Evolutionary conservation across 2,329 filamentous ascomycete genomes (phyloP).

Genomic region (Catunica adiposa): DNA sequence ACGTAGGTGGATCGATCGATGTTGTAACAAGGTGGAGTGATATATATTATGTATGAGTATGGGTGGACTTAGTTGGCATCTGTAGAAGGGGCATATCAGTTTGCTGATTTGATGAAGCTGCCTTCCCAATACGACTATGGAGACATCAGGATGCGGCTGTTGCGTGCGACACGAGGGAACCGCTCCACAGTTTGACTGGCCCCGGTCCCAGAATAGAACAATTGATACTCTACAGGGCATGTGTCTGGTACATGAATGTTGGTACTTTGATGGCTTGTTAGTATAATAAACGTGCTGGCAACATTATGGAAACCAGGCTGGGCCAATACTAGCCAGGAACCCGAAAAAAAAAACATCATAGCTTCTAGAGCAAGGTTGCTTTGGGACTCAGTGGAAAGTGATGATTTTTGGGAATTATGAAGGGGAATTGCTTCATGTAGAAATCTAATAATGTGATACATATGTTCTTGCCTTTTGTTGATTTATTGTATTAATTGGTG

Average conservation of each 20-base stretch:
- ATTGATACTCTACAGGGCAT: not conserved
- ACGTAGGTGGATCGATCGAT: too few relatives aligned
- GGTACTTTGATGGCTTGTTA: not conserved
- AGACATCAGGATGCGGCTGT: not conserved
- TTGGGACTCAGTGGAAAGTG: not conserved
- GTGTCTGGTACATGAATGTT: too few relatives aligned
- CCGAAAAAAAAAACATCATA: not conserved
- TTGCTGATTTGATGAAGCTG: not conserved
- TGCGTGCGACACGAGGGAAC: constrained; percentile 2
- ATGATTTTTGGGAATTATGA: not conserved
- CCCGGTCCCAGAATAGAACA: not conserved
- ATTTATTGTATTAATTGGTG: not conserved
- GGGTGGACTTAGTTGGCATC: constrained; percentile 8
- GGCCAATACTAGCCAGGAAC: too few relatives aligned
- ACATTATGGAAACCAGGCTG: too few relatives aligned
- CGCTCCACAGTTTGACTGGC: not conserved
- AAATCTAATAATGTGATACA: not conserved
- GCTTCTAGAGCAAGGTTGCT: not conserved
- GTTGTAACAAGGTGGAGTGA: too few relatives aligned
- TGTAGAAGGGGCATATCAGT: not conserved
- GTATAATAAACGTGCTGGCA: not conserved
- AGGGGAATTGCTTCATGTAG: not conserved
- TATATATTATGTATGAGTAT: not conserved
- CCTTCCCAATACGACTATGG: constrained; percentile 3
- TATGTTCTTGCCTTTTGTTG: not conserved